A percentile compares a stretch with the other conserved stretches of the same genome.
These are phyloP conservation scores for Anthracocystis walkeri DNA, from an alignment of 1,284 basidiomycete genomes.

Conservation along the genomic window DNA sequence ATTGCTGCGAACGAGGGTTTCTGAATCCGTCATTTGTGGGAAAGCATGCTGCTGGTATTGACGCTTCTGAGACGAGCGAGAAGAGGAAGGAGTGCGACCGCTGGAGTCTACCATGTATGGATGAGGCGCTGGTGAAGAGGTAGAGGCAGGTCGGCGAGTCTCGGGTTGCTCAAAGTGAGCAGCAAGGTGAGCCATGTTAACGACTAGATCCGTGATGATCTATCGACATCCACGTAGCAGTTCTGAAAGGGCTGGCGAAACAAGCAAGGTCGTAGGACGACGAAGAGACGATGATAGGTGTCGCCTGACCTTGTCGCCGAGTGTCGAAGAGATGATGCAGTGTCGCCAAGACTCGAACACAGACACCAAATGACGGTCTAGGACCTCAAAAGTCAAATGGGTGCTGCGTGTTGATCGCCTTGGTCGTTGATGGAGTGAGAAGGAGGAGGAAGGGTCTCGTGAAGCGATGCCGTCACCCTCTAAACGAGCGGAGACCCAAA, in stretches of 20 bases:
- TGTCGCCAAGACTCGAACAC: not conserved
- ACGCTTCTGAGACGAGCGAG: conserved; percentile 17
- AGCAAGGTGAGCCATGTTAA: conserved; percentile 45
- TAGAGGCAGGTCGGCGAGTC: conserved; percentile 17
- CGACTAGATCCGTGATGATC: not conserved
- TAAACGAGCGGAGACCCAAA: not conserved
- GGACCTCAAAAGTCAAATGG: conserved; percentile 3
- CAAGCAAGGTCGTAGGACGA: not conserved
- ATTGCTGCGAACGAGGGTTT: conserved; percentile 17
- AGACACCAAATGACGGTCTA: conserved; percentile 16
- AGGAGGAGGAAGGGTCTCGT: conserved; percentile 1
- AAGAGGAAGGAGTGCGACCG: conserved; percentile 15
- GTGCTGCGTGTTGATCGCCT: conserved; percentile 14
- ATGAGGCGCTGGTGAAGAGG: conserved; percentile 22
- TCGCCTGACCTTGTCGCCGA: not conserved
- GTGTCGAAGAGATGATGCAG: not conserved
- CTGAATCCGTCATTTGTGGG: conserved; percentile 27
- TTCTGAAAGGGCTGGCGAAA: not conserved
- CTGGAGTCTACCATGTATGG: conserved; percentile 19
- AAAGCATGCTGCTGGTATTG: conserved; percentile 23
- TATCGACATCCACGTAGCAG: conserved; percentile 6
- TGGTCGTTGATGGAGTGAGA: conserved; percentile 12
- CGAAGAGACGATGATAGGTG: not conserved
- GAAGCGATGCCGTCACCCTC: conserved; percentile 1
- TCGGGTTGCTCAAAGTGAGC: conserved; percentile 43